Evolutionary conservation across 2,329 filamentous ascomycete species (phyloP), one percentile per base, ranked within the genome.

Genomic region (Cladobotryum mycophilum): DNA sequence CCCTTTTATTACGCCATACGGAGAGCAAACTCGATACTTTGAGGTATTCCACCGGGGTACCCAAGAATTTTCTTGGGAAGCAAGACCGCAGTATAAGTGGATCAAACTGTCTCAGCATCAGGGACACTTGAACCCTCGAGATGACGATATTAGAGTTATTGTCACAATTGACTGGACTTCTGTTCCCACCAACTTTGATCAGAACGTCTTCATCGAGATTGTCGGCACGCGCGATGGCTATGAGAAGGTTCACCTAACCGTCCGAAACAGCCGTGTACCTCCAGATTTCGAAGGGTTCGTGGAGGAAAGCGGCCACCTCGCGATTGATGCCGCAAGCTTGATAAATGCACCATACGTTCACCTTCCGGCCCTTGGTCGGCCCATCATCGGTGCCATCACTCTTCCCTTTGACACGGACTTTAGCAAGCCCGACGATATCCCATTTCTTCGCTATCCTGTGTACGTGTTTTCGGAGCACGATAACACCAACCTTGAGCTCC

Each of bases 181-280:
- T 5, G 74, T 70, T 0, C 73, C 74, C 0, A 54, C 56, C 3
- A 65, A 66, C 25, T 67, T 67, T 53, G 60, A 76, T 69, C 8
- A 72, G 76, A 25, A 73, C 72, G 55, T 68, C 2, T 46, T 58
- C 3, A 58, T 69, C 8, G 63, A 68, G 36, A 58, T 70, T 53
- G 58, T 52, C 46, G 74, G 58, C 57, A 67, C 67, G 61, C 61
- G 58, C 8, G 63, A 64, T 11, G 65, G 69, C 53, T 63, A 72
- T 51, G 72, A 73, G 55, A 57, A 70, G 45, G 56, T 64, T 14
- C 61, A 63, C 36, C 47, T 64, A 33, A 55, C 54, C 2, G 55
- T 63, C 5, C 55, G 53, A 4, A 58, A 58, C 34, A 53, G 52
- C 7, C 50, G 50, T 13, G 53, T 58, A 0, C 69, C 73, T 0